These are phyloP conservation scores for Niveomyces coronatus DNA, from an alignment of 2,329 filamentous ascomycete species.

Conservation along the genomic window DNA sequence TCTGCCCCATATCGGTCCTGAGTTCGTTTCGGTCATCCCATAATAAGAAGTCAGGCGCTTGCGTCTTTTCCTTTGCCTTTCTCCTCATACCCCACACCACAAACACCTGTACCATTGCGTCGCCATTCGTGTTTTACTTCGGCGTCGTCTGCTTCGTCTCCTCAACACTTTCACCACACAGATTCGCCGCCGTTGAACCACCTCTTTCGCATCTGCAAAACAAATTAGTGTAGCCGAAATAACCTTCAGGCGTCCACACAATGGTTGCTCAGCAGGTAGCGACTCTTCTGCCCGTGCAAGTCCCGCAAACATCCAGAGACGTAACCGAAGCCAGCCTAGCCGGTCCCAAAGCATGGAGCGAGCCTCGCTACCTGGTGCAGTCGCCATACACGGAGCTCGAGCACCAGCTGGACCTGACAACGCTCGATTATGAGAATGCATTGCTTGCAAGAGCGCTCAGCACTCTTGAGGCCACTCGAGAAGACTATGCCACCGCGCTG, in stretches of 20 bases:
- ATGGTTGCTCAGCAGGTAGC: constrained; percentile 8
- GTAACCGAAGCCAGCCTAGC: constrained; percentile 13
- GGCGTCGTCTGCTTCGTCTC: neutral
- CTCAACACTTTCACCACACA: too few relatives aligned
- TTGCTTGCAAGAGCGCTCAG: constrained; percentile 65
- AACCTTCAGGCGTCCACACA: too few relatives aligned
- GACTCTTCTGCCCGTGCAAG: constrained; percentile 12
- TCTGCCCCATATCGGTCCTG: too few relatives aligned
- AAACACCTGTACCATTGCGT: neutral
- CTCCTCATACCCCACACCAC: neutral
- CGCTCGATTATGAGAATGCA: constrained; percentile 52
- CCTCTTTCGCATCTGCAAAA: constrained; percentile 2
- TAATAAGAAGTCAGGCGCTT: too few relatives aligned
- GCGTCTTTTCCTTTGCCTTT: neutral
- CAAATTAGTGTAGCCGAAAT: too few relatives aligned
- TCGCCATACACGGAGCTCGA: constrained; percentile 65
- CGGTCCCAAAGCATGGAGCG: constrained; percentile 15
- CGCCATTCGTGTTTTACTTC: neutral
- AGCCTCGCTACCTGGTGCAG: constrained; percentile 40
- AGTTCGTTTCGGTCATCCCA: too few relatives aligned
- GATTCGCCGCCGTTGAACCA: neutral
- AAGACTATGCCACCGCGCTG: constrained; percentile 65
- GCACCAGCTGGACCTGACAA: constrained; percentile 64
- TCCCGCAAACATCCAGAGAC: constrained; percentile 17
- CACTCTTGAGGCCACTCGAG: constrained; percentile 47